Conservation (phyloP, 192 early-diverging fungal genomes). For the Coemansia sp. region DNA sequence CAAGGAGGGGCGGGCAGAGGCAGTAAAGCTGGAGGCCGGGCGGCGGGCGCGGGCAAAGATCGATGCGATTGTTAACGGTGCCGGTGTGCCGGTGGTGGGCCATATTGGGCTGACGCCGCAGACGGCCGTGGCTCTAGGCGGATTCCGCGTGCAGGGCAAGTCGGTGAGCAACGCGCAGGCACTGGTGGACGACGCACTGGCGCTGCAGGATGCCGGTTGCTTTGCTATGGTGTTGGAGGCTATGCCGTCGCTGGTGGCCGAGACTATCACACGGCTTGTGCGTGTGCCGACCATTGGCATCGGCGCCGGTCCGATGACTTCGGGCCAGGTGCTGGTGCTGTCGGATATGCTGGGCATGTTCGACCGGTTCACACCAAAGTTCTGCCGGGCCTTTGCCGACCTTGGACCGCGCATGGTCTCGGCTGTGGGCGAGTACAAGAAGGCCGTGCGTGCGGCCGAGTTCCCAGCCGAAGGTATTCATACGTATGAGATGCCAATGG, state of each 20-base stretch:
- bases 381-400: constrained; percentile 83
- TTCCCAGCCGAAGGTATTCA: constrained; percentile 76
- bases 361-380: constrained; percentile 88
- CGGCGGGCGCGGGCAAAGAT: constrained; percentile 77
- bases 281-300: constrained; percentile 95
- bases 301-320: constrained; percentile 81
- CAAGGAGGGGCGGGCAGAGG: constrained; percentile 87
- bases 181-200: constrained; percentile 82
- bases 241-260: constrained; percentile 84
- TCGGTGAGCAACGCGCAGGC: constrained; percentile 68
- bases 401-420: constrained; percentile 68
- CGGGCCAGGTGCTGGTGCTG: constrained; percentile 92
- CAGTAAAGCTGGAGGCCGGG: constrained; percentile 96
- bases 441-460: constrained; percentile 67
- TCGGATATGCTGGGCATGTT: constrained; percentile 90
- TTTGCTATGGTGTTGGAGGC: constrained; percentile 90
- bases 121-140: constrained; percentile 77
- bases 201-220: constrained; percentile 86
- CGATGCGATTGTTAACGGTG: constrained; percentile 63
- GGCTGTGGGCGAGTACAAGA: constrained; percentile 67
- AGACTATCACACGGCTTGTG: constrained; percentile 73
- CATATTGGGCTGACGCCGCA: constrained; percentile 97
- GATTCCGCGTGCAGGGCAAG: constrained; percentile 90
- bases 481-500: constrained; percentile 61
- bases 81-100: constrained; percentile 91